Percentiles rank a stretch among this genome's conserved stretches.
phyloP scores from a whole-genome alignment of 2,329 filamentous ascomycete genomes.

The Sporothrix schenckii region DNA sequence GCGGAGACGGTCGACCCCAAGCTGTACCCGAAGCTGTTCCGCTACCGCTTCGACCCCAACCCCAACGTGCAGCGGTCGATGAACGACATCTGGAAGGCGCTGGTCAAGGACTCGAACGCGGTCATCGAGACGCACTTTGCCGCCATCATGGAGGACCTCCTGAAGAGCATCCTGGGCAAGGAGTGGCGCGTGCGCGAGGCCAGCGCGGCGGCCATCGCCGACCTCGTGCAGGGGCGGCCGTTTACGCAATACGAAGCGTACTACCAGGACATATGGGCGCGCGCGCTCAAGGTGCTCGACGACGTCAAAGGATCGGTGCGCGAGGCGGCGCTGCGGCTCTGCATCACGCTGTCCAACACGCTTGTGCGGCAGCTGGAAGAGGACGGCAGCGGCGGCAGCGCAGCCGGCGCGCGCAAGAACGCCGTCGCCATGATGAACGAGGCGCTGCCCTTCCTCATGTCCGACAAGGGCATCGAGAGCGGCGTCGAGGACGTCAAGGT shows the following conservation, averaged over 20 bases:
- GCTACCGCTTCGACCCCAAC: conserved; percentile 95
- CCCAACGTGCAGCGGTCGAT: conserved; percentile 90
- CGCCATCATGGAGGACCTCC: conserved; percentile 81
- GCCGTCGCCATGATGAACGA: conserved; percentile 80
- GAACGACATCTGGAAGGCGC: conserved; percentile 95
- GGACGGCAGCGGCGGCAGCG: conserved; percentile 57
- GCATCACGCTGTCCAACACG: conserved; percentile 80
- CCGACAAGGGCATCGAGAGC: conserved; percentile 85
- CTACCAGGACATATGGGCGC: conserved; percentile 80
- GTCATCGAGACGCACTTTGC: conserved; percentile 84
- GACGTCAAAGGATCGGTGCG: conserved; percentile 94
- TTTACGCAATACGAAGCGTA: conserved; percentile 79
- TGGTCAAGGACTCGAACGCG: conserved; percentile 83
- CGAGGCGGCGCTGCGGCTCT: conserved; percentile 76
- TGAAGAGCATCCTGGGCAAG: conserved; percentile 82
- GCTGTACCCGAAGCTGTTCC: conserved; percentile 90
- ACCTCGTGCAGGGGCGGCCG: conserved; percentile 80
- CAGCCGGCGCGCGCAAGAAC: conserved; percentile 13
- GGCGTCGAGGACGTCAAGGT: conserved; percentile 82
- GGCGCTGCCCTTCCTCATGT: conserved; percentile 87
- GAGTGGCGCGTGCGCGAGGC: conserved; percentile 95
- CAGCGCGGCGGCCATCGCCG: conserved; percentile 84
- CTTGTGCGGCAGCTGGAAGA: conserved; percentile 84
- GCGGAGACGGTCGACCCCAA: conserved; percentile 89
- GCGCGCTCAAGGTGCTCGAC: conserved; percentile 87